Percentiles rank a stretch among this genome's conserved stretches.
phyloP scores from a whole-genome alignment of 345 rosid genomes.

The Euphorbia pulcherrima region DNA sequence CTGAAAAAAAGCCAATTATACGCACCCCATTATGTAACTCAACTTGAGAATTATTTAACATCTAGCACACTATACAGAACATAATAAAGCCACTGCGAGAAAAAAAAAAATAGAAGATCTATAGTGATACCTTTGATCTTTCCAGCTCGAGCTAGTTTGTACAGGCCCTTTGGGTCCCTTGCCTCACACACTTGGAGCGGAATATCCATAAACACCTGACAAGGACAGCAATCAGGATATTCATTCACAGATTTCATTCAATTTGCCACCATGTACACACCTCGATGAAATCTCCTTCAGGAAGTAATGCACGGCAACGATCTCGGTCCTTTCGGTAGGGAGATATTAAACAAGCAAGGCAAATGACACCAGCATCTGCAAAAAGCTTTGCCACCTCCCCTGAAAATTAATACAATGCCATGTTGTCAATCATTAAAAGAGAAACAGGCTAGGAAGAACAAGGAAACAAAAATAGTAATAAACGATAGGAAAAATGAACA shows the following conservation, averaged over 20 bases:
- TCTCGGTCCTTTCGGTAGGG: slow-evolving; percentile 28
- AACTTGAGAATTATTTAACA: slow-evolving; percentile 5
- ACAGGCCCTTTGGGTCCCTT: slow-evolving; percentile 35
- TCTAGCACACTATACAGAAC: neutral
- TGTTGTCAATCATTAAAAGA: slow-evolving; percentile 5
- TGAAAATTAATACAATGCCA: slow-evolving; percentile 18
- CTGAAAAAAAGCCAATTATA: slow-evolving; percentile 19
- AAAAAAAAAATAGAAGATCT: neutral
- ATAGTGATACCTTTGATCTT: slow-evolving; percentile 33
- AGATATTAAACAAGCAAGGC: slow-evolving; percentile 32
- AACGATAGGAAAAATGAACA: neutral
- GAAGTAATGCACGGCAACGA: slow-evolving; percentile 26
- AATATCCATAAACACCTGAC: slow-evolving; percentile 35
- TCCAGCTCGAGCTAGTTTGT: slow-evolving; percentile 34
- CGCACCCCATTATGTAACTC: slow-evolving; percentile 48
- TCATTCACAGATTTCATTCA: neutral
- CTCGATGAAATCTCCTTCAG: slow-evolving; percentile 30
- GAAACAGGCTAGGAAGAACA: too few species aligned
- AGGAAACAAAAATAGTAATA: neutral
- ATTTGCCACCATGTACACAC: slow-evolving; percentile 15
- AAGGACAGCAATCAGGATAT: slow-evolving; percentile 7
- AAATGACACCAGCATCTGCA: slow-evolving; percentile 27
- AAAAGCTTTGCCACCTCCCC: slow-evolving; percentile 30
- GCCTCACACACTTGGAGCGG: slow-evolving; percentile 30
- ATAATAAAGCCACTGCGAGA: neutral